These are phyloP conservation scores for Pseudocercospora vitis DNA, from an alignment of 2,329 filamentous ascomycete genomes.

Conservation along the genomic window DNA sequence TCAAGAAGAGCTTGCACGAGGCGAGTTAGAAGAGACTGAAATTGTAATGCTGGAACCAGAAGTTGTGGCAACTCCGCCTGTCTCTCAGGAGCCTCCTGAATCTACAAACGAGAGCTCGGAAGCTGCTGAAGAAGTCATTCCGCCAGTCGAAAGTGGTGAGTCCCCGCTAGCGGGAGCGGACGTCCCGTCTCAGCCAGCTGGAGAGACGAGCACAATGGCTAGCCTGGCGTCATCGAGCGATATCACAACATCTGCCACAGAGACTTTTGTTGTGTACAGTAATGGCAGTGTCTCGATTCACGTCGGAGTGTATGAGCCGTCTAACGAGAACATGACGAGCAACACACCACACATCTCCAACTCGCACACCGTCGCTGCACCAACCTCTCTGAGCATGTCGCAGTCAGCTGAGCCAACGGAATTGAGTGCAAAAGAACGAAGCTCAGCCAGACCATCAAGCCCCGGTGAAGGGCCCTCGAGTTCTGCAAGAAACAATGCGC, in stretches of 20 bases:
- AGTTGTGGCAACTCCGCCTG: constrained; percentile 18
- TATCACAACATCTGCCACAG: background rate
- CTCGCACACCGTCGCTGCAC: background rate
- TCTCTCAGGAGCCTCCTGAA: constrained; percentile 18
- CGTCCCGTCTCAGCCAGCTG: background rate
- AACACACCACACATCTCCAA: constrained; percentile 3
- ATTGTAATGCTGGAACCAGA: constrained; percentile 20
- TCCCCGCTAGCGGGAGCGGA: background rate
- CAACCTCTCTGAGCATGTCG: background rate
- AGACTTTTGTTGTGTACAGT: background rate
- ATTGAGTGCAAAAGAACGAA: no score
- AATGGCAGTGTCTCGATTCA: constrained; percentile 16
- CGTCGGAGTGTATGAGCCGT: constrained; percentile 19
- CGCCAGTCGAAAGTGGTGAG: constrained; percentile 13
- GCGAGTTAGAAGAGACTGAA: constrained; percentile 58
- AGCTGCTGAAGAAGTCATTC: constrained; percentile 12
- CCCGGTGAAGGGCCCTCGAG: background rate
- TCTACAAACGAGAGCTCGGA: constrained; percentile 17
- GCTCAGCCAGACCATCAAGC: background rate
- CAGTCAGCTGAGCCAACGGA: background rate
- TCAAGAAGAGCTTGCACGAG: constrained; percentile 67
- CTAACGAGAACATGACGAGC: constrained; percentile 23
- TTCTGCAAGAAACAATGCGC: background rate
- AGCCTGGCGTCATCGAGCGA: background rate
- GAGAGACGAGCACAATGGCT: background rate